phyloP scores from a whole-genome alignment of 2,329 filamentous ascomycete genomes.

The Aureobasidium sp. region DNA sequence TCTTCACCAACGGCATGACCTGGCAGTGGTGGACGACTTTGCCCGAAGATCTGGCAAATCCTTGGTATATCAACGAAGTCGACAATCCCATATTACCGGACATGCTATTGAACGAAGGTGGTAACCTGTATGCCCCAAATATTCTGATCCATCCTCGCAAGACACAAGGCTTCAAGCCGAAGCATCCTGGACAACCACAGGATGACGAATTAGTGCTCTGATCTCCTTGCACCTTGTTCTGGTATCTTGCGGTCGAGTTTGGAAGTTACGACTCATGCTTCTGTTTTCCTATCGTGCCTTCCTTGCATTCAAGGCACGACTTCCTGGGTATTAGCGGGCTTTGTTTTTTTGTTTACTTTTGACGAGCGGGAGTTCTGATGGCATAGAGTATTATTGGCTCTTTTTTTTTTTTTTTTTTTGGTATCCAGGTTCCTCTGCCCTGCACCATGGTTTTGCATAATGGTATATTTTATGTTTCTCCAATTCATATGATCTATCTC shows the following conservation, averaged over 20 bases:
- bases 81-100: conserved; percentile 30
- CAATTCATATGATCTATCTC: no score
- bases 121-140: conserved; percentile 39
- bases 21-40: conserved; percentile 39
- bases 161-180: conserved; percentile 25
- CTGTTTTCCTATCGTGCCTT: background rate
- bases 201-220: background rate
- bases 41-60: conserved; percentile 36
- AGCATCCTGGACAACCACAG: background rate
- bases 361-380: background rate
- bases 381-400: background rate
- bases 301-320: background rate
- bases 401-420: background rate
- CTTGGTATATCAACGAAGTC: conserved; percentile 35
- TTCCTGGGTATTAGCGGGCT: background rate
- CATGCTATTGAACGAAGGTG: conserved; percentile 34
- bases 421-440: background rate
- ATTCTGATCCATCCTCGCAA: conserved; percentile 45
- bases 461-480: no score
- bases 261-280: conserved; percentile 4
- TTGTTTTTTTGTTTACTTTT: background rate
- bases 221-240: background rate
- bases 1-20: conserved; percentile 26
- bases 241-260: background rate
- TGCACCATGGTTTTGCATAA: background rate